These are phyloP conservation scores for Apiotrichum porosum DNA, from an alignment of 1,284 basidiomycete genomes.

Conservation along the genomic window DNA sequence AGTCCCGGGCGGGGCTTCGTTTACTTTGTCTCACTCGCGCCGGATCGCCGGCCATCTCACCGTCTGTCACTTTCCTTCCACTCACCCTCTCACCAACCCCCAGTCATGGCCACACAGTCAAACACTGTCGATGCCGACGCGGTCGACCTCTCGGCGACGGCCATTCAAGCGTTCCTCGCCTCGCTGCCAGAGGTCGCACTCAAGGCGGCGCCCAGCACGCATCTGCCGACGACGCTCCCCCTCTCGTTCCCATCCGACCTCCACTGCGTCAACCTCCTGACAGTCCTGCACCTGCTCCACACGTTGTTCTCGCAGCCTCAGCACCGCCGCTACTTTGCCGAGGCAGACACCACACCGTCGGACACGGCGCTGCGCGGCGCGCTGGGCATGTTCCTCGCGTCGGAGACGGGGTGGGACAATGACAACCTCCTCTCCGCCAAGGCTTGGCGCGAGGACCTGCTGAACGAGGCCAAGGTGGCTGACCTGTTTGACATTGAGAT, in stretches of 20 bases:
- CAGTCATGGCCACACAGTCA: no score
- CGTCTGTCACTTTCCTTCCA: no score
- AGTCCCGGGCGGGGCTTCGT: no score
- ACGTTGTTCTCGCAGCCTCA: slow-evolving; percentile 16
- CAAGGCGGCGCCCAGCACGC: slow-evolving; percentile 14
- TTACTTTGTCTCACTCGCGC: no score
- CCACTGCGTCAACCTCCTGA: slow-evolving; percentile 32
- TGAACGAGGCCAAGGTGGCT: slow-evolving; percentile 20
- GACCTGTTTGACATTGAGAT: slow-evolving; percentile 31
- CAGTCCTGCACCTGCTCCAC: slow-evolving; percentile 25
- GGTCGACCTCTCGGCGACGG: slow-evolving; percentile 8
- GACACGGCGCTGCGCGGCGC: slow-evolving; percentile 30
- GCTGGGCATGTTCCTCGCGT: slow-evolving; percentile 31
- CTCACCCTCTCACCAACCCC: no score
- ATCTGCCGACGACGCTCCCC: slow-evolving; percentile 30
- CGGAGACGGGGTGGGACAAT: slow-evolving; percentile 22
- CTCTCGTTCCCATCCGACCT: slow-evolving; percentile 31
- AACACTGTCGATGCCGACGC: no score
- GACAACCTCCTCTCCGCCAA: slow-evolving; percentile 19
- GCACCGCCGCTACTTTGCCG: slow-evolving; percentile 22
- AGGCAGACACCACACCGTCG: slow-evolving; percentile 7
- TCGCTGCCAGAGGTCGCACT: slow-evolving; percentile 10
- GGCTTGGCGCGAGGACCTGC: slow-evolving; percentile 19
- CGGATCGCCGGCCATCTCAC: no score
- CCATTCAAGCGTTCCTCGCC: slow-evolving; percentile 10